These are phyloP conservation scores for Scolecobasidium constrictum DNA, from an alignment of 2,329 filamentous ascomycete species.

Conservation along the genomic window DNA sequence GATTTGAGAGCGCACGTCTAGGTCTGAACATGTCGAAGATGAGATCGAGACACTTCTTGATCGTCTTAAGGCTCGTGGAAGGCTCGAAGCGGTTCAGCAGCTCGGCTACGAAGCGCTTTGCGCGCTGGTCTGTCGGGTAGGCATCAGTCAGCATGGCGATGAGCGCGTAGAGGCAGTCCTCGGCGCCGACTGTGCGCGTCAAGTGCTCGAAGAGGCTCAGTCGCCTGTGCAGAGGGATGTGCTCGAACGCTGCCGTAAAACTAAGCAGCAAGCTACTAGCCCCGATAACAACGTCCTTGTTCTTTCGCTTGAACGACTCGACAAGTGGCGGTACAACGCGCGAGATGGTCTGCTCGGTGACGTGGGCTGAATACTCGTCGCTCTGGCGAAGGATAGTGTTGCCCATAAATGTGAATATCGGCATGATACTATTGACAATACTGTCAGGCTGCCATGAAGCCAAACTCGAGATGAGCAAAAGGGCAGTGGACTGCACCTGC, in stretches of 20 bases:
- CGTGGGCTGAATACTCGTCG: conserved; percentile 93
- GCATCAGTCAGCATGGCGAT: conserved; percentile 84
- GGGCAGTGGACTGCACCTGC: conserved; percentile 83
- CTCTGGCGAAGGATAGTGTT: conserved; percentile 82
- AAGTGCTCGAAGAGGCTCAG: conserved; percentile 75
- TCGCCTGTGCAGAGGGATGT: conserved; percentile 80
- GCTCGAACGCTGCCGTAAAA: conserved; percentile 92
- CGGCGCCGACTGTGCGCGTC: conserved; percentile 70
- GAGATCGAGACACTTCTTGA: conserved; percentile 5
- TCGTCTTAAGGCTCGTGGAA: conserved; percentile 46
- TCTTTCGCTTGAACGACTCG: conserved; percentile 66
- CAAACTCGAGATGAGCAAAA: conserved; percentile 77
- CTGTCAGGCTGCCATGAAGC: conserved; percentile 82
- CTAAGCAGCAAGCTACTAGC: conserved; percentile 86
- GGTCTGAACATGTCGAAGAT: conserved; percentile 2
- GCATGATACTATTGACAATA: conserved; percentile 95
- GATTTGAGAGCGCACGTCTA: conserved; percentile 30
- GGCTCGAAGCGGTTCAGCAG: conserved; percentile 64
- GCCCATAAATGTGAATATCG: conserved; percentile 97
- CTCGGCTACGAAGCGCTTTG: conserved; percentile 64
- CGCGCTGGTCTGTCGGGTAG: conserved; percentile 65
- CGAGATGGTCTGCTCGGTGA: conserved; percentile 87
- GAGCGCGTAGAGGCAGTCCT: conserved; percentile 81
- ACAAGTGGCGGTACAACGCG: conserved; percentile 89
- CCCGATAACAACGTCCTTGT: conserved; percentile 68